Evolutionary conservation across 345 rosid genomes (phyloP), one percentile per base, ranked within the genome.

Genomic region (Mangifera indica): DNA sequence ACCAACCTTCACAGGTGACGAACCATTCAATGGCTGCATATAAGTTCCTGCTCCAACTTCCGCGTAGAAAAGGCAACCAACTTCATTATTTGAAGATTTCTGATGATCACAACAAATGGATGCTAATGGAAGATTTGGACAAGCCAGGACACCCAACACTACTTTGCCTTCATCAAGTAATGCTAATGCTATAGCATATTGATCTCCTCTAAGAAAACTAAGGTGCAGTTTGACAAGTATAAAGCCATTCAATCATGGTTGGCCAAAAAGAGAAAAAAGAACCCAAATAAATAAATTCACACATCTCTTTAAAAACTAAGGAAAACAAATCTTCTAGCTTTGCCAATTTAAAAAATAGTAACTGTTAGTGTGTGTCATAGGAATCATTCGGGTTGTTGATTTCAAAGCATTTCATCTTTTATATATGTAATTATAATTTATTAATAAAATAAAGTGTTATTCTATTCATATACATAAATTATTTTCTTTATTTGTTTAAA

Each of bases 131-230:
- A 94, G 96, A 83, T 92, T 94, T n/a, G 98, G 98, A 78, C 98
- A 92, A 81, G 93, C 98, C 66, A 95, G 80, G 70, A 86, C 96
- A 78, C 98, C 99, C 78, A 93, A 80, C 22, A 93, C 96, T 32
- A 95, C 97, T 86, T 88, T 84, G 70, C 99, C 99, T 80, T 87
- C 83, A 70, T 93, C 98, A 13, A 95, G 87, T 84, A 95, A 76
- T 25, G 86, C 99, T 64, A 93, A 76, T 17, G 99, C 99, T 78
- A 95, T 86, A 62, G 94, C 99, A 62, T 95, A 95, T 71, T 95
- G 98, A 77, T 81, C 97, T 74, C 98, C 98, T 76, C 98, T 88
- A 62, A 95, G 46, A 82, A 95, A 93, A 74, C 98, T 95, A 77
- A 29, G 21, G 51, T n/a, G 32, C 3, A 29, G 32, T 29, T 29